phyloP scores from a whole-genome alignment of 208 protist species.

The Leishmania tarentolae region DNA sequence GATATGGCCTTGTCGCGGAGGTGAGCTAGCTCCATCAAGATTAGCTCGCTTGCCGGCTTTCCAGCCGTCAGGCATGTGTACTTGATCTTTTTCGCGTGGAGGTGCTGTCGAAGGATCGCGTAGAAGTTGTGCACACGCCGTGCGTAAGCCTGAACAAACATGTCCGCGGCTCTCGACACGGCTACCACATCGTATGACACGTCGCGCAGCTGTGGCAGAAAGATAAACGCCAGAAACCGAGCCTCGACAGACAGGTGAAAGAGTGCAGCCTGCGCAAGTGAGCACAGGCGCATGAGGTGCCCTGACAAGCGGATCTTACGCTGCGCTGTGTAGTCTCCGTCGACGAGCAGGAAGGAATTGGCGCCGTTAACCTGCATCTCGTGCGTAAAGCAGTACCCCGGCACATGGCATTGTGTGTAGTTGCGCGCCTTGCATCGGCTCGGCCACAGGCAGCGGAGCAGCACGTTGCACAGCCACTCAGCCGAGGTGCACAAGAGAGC shows the following conservation, averaged over 20 bases:
- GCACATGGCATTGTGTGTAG: slow-evolving; percentile 59
- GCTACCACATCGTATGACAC: slow-evolving; percentile 83
- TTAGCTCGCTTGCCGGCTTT: slow-evolving; percentile 77
- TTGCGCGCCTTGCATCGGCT: slow-evolving; percentile 14
- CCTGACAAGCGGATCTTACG: slow-evolving; percentile 44
- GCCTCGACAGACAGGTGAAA: slow-evolving; percentile 83
- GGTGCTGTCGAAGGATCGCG: slow-evolving; percentile 65
- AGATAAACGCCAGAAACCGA: slow-evolving; percentile 79
- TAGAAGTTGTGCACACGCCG: slow-evolving; percentile 76
- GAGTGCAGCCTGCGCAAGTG: slow-evolving; percentile 77
- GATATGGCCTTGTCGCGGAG: slow-evolving; percentile 86
- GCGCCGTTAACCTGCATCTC: slow-evolving; percentile 38
- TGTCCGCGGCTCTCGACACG: slow-evolving; percentile 65
- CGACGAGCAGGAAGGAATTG: slow-evolving; percentile 7
- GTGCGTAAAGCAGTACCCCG: slow-evolving; percentile 45
- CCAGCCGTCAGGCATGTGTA: slow-evolving; percentile 68
- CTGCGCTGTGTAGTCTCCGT: slow-evolving; percentile 23
- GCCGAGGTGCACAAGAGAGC: slow-evolving; percentile 73
- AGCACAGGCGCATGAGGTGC: slow-evolving; percentile 67
- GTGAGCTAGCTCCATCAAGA: slow-evolving; percentile 79
- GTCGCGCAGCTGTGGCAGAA: slow-evolving; percentile 86
- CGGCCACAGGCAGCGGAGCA: slow-evolving; percentile 52
- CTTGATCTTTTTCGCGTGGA: slow-evolving; percentile 64
- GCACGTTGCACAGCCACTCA: slow-evolving; percentile 76
- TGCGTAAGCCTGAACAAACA: slow-evolving; percentile 84